These are phyloP conservation scores for Lagerstroemia speciosa DNA, from an alignment of 345 rosid species.

Conservation along the genomic window DNA sequence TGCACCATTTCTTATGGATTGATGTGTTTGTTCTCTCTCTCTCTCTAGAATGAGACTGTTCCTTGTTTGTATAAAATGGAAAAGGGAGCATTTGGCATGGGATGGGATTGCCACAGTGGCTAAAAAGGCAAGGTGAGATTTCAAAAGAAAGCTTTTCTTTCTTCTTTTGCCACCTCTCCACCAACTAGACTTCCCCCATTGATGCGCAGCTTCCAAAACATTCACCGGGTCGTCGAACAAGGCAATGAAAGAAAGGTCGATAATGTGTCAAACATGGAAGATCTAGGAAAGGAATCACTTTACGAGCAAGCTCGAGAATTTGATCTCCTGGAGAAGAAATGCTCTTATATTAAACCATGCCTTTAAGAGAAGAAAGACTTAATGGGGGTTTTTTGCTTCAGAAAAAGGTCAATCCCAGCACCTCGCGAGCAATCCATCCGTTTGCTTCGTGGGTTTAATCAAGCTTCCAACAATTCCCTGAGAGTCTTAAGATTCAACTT, in stretches of 20 bases:
- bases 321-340: too few species aligned
- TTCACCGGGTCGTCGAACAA: not conserved
- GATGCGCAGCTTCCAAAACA: not conserved
- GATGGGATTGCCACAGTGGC: too few species aligned
- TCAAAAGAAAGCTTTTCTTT: not conserved
- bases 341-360: too few species aligned
- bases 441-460: too few species aligned
- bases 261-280: not conserved
- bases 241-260: not conserved
- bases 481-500: not conserved
- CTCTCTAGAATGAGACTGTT: not conserved
- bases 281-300: not conserved
- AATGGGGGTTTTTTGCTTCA: not conserved
- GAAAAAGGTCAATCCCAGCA: not conserved
- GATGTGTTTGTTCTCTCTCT: not conserved
- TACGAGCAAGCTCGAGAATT: not conserved
- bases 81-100: too few species aligned
- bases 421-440: not conserved
- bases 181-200: not conserved
- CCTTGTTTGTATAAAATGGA: not conserved
- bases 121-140: not conserved
- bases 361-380: too few species aligned
- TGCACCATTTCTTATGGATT: not conserved
- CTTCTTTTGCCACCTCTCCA: not conserved
- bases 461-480: not conserved